Evolutionary conservation across 2,329 filamentous ascomycete species (phyloP).

Genomic region (Albifimbria verrucaria): DNA sequence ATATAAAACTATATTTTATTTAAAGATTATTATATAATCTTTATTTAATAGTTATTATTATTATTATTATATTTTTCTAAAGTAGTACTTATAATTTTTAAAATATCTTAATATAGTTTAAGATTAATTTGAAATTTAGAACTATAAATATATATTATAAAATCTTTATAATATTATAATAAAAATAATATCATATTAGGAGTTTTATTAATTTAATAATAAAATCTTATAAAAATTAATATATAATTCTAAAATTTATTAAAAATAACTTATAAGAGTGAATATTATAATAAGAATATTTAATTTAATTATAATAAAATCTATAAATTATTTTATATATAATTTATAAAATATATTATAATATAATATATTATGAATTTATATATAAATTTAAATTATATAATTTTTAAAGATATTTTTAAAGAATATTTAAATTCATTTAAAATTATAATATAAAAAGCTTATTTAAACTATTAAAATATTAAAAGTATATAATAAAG

Average conservation of each 20-base stretch:
- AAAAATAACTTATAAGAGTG: neutral
- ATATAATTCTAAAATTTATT: slow-evolving; percentile 1
- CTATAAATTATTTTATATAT: neutral
- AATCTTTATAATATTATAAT: neutral
- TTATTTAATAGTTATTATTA: neutral
- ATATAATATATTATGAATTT: neutral
- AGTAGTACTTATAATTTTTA: too few species aligned
- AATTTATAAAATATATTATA: neutral
- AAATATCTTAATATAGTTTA: neutral
- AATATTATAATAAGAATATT: slow-evolving; percentile 1
- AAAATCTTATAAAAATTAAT: neutral
- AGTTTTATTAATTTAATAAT: neutral
- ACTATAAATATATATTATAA: neutral
- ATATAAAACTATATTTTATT: neutral
- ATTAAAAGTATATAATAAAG: neutral
- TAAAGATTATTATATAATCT: neutral
- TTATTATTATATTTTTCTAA: neutral
- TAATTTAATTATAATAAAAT: neutral
- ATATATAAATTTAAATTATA: too few species aligned
- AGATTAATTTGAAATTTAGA: neutral
- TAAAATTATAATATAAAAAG: too few species aligned
- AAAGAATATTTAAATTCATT: too few species aligned
- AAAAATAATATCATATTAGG: neutral
- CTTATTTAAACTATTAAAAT: neutral
- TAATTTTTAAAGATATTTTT: neutral